Evolutionary conservation across 2,329 filamentous ascomycete species (phyloP), one percentile per base, ranked within the genome.

Genomic region (Elsinoe australis): DNA sequence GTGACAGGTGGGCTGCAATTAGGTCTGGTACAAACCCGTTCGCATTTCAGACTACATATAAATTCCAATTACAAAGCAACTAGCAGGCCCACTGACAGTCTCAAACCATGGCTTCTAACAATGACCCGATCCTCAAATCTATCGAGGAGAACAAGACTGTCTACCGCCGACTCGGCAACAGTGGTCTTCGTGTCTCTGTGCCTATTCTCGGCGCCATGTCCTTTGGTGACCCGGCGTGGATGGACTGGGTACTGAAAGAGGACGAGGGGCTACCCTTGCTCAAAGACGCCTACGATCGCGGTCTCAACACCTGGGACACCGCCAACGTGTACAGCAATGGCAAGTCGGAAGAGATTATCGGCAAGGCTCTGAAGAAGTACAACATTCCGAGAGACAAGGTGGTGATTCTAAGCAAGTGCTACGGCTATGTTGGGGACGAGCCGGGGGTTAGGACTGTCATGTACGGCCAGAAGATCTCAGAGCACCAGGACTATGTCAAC

Each of bases 331-430:
- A 80, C 61, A 76, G 71, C 46, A 78, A 78, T 51, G 76, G 77
- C 21, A 64, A 61, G 1, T 74, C 71, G 2, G 76, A 80, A 57
- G 62, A 66, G 39, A 71, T 79, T 36, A 68, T 79, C 39, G 76
- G 71, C 51, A 78, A 78, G 55, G 77, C 77, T 0, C 73, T 82
- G 58, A 75, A 78, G 58, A 71, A 79, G 52, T 79, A 74, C 62
- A 64, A 71, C 29, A 72, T 80, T 35, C 74, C 74, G 0, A 71
- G 78, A 7, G 64, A 77, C 24, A 78, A 75, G 54, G 61, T 82
- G 4, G 70, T 79, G 46, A 72, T 83, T 45, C 63, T 79, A 38
- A 75, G 74, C 17, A 82, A 82, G 59, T 74, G 72, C 54, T 73
- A 58, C 56, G 71, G 39, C 26, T 65, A 67, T 5, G 70, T 69